A percentile compares a stretch with the other conserved stretches of the same genome.
phyloP scores from a whole-genome alignment of 768 basidiomycete species.

The Guyanaporus albipodus region DNA sequence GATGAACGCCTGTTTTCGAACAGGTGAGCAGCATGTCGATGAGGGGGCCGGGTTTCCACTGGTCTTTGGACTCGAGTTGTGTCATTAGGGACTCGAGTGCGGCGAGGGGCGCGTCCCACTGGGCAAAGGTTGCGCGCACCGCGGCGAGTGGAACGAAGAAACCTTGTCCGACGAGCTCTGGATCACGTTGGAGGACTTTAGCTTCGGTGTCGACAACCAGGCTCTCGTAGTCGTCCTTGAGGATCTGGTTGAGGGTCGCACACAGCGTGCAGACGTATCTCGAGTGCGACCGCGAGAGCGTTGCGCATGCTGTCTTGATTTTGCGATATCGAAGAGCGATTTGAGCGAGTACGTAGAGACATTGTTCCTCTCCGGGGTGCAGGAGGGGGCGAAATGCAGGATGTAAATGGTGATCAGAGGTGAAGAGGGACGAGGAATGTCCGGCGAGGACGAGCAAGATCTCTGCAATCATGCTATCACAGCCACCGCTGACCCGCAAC shows the following conservation, averaged over 20 bases:
- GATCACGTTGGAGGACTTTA: slow-evolving; percentile 71
- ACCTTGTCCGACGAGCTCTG: slow-evolving; percentile 69
- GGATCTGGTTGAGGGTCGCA: slow-evolving; percentile 65
- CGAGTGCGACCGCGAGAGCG: slow-evolving; percentile 55
- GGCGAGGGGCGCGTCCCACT: slow-evolving; percentile 85
- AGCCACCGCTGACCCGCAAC: slow-evolving; percentile 15
- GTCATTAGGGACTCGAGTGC: slow-evolving; percentile 64
- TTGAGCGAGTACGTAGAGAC: slow-evolving; percentile 71
- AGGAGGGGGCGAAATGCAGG: slow-evolving; percentile 67
- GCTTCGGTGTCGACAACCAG: slow-evolving; percentile 79
- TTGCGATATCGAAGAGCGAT: slow-evolving; percentile 73
- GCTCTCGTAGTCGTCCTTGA: slow-evolving; percentile 76
- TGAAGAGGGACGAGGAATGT: slow-evolving; percentile 82
- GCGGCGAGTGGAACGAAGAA: slow-evolving; percentile 86
- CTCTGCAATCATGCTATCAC: slow-evolving; percentile 62
- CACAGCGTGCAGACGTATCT: slow-evolving; percentile 79
- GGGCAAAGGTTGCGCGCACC: slow-evolving; percentile 76
- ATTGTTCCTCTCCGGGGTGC: slow-evolving; percentile 86
- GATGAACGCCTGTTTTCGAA: slow-evolving; percentile 75
- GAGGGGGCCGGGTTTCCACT: slow-evolving; percentile 66
- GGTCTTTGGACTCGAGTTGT: slow-evolving; percentile 49
- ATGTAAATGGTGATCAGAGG: slow-evolving; percentile 51
- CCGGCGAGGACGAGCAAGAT: slow-evolving; percentile 83
- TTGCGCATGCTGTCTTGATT: slow-evolving; percentile 55
- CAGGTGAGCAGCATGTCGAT: slow-evolving; percentile 75